Evolutionary conservation across 2,329 filamentous ascomycete species (phyloP).

Genomic region (Juglanconis oblonga): DNA sequence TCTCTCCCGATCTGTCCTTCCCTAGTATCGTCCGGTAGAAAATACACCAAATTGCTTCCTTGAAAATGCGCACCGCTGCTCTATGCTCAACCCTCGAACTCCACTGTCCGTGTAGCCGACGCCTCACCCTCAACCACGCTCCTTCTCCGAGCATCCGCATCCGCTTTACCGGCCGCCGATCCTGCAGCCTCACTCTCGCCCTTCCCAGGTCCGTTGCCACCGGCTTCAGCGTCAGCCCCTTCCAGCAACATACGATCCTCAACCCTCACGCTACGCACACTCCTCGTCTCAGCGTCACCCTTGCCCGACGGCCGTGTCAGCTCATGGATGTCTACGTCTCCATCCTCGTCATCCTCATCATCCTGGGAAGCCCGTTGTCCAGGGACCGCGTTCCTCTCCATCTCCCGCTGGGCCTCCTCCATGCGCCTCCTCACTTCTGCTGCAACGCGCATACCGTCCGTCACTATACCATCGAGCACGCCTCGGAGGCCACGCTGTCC

Average conservation of each 20-base stretch:
- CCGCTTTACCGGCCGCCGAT: constrained; percentile 24
- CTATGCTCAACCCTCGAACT: constrained; percentile 41
- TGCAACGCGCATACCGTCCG: constrained; percentile 93
- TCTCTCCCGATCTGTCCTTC: no score
- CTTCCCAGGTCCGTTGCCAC: constrained; percentile 31
- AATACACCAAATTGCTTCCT: no score
- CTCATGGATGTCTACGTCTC: constrained; percentile 35
- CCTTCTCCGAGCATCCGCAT: constrained; percentile 16
- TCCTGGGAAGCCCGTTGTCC: constrained; percentile 51
- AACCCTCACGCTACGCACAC: constrained; percentile 63
- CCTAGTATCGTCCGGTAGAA: no score
- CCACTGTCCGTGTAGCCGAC: constrained; percentile 38
- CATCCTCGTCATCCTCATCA: constrained; percentile 70
- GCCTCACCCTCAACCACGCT: constrained; percentile 20
- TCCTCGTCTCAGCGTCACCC: constrained; percentile 59
- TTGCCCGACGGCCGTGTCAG: constrained; percentile 39
- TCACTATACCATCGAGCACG: constrained; percentile 95
- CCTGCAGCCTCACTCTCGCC: constrained; percentile 20
- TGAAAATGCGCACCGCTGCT: no score
- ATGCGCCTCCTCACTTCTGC: constrained; percentile 87
- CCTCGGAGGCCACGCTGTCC: constrained; percentile 76
- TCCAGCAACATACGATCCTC: constrained; percentile 70
- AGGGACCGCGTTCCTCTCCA: constrained; percentile 77
- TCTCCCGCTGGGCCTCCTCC: constrained; percentile 90
- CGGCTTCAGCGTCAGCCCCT: constrained; percentile 70